Evolutionary conservation across 2,329 filamentous ascomycete genomes (phyloP), one percentile per base, ranked within the genome.

Genomic region (Nothophoma quercina): DNA sequence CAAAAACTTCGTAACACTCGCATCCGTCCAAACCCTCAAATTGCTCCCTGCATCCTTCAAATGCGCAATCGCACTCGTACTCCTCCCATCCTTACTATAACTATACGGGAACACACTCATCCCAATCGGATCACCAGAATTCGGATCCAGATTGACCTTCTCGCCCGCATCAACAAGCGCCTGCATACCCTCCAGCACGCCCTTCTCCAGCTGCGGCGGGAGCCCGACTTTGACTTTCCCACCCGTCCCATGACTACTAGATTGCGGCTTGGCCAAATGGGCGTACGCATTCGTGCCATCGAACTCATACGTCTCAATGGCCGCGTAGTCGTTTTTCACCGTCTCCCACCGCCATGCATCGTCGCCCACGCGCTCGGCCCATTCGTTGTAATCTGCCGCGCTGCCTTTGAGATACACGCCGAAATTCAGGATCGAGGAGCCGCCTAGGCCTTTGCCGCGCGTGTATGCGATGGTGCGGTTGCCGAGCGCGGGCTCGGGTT

Each of bases 381-480:
- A 88, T 45, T 83, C 78, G 22, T 88, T 79, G 54, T 85, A 88
- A 57, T 89, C 86, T 43, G 84, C 83, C 1, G 75, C 73, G 1
- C 83, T 78, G 2, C 87, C 86, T 21, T 68, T 69, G 16, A 73
- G 47, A 35, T 69, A 73, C 6, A 71, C 69, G n/a, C 68, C 62
- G 26, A 79, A 76, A 55, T 82, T 81, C 23, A 82, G 54, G 0
- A 78, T 73, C 8, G 71, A 78, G 12, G 76, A 78, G 8, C 81
- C 81, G 5, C 81, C 81, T 0, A 84, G 70, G 0, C 81, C 77
- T 42, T 79, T 79, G 26, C 79, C 81, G 5, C 80, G 74, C 19
- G 76, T 76, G 35, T 80, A 77, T 3, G 64, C 51, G 10, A 81
- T 75, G 3, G 70, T 59, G 1, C 78, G 74, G 12, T 72, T 70